These are phyloP conservation scores for Corchorus capsularis DNA, from an alignment of 345 rosid species.

Conservation along the genomic window DNA sequence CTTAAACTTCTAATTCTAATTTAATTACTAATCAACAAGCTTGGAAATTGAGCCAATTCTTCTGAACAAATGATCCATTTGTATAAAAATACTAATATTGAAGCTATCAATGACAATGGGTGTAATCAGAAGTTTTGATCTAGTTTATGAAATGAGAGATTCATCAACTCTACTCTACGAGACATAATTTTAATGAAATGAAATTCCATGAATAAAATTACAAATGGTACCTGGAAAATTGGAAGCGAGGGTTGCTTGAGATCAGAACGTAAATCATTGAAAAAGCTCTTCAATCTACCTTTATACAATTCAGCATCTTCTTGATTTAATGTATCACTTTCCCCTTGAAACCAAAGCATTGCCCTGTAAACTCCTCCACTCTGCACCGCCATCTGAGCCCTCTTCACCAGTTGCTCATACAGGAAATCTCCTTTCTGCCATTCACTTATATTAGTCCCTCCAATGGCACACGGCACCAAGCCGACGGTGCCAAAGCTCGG, in stretches of 20 bases:
- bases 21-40: background rate
- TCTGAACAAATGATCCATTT: background rate
- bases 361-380: slow-evolving; percentile 53
- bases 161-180: background rate
- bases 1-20: background rate
- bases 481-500: slow-evolving; percentile 45
- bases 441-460: slow-evolving; percentile 69
- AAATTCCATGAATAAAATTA: background rate
- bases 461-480: slow-evolving; percentile 82
- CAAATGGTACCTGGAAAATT: slow-evolving; percentile 33
- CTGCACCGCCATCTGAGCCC: slow-evolving; percentile 44
- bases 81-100: background rate
- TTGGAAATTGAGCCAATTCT: background rate
- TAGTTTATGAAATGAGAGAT: background rate
- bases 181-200: background rate
- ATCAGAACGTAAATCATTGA: slow-evolving; percentile 63
- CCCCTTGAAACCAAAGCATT: slow-evolving; percentile 93
- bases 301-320: slow-evolving; percentile 57
- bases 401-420: slow-evolving; percentile 54
- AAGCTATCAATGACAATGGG: background rate
- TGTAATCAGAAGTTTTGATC: background rate
- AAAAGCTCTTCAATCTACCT: slow-evolving; percentile 49
- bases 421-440: slow-evolving; percentile 66
- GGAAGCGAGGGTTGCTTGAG: slow-evolving; percentile 66
- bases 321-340: slow-evolving; percentile 51